These are phyloP conservation scores for Ramaria rubella DNA, from an alignment of 768 basidiomycete species.

Conservation along the genomic window DNA sequence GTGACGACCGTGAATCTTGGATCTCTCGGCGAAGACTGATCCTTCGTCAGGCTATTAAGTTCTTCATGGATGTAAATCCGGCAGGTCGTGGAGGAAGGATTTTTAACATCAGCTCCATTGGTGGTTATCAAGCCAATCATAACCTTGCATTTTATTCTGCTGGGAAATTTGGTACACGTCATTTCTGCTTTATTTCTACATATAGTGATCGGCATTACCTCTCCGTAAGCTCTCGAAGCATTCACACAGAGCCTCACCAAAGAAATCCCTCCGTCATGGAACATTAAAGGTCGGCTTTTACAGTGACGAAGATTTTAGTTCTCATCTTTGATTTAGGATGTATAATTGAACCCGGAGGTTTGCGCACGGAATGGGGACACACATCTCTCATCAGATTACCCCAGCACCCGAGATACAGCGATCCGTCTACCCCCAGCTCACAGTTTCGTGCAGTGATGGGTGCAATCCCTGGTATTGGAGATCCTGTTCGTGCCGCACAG, in stretches of 20 bases:
- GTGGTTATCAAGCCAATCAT: slow-evolving; percentile 28
- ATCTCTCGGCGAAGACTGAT: not conserved
- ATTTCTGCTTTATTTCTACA: too few species aligned
- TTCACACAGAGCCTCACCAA: not conserved
- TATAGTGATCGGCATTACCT: not conserved
- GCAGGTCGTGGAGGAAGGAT: slow-evolving; percentile 18
- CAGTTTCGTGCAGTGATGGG: not conserved
- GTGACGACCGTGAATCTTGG: too few species aligned
- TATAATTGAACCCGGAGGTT: not conserved
- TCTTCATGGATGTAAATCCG: slow-evolving; percentile 16
- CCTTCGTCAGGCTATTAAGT: slow-evolving; percentile 15
- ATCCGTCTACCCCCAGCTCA: not conserved
- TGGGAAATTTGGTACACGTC: slow-evolving; percentile 31
- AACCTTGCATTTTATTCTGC: slow-evolving; percentile 28
- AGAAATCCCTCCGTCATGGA: not conserved
- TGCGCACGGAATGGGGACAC: not conserved
- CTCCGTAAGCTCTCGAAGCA: not conserved
- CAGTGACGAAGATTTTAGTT: not conserved
- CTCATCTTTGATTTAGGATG: not conserved
- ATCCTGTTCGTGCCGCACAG: not conserved
- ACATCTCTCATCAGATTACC: too few species aligned
- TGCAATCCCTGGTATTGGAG: not conserved
- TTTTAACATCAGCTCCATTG: slow-evolving; percentile 28
- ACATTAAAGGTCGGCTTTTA: not conserved
- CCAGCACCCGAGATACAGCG: not conserved